phyloP scores from a whole-genome alignment of 1,284 basidiomycete genomes.

The Pterula multifida region DNA sequence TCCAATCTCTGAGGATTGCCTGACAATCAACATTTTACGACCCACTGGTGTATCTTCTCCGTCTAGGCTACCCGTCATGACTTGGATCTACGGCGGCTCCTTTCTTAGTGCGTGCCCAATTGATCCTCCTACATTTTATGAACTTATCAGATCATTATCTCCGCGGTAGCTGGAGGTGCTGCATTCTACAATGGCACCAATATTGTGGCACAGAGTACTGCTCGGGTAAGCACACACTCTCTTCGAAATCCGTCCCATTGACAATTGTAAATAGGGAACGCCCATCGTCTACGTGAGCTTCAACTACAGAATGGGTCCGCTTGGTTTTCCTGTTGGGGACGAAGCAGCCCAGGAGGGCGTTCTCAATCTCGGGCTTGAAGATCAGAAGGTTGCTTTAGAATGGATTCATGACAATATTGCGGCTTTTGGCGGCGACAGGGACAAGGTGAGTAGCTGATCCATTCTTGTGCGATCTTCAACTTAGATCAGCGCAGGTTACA shows the following conservation, averaged over 20 bases:
- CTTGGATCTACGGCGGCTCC: constrained; percentile 9
- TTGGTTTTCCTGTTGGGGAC: constrained; percentile 26
- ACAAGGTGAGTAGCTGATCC: constrained; percentile 13
- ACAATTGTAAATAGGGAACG: constrained; percentile 9
- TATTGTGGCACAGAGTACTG: constrained; percentile 9
- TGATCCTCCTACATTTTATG: neutral
- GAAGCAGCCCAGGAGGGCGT: constrained; percentile 18
- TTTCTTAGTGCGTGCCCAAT: constrained; percentile 2
- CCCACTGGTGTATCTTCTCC: constrained; percentile 9
- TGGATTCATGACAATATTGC: constrained; percentile 26
- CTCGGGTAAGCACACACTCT: constrained; percentile 6
- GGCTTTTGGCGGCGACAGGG: constrained; percentile 26
- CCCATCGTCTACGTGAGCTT: constrained; percentile 6
- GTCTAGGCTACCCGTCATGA: constrained; percentile 14
- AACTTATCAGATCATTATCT: neutral
- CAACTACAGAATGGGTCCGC: constrained; percentile 27
- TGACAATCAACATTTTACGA: constrained; percentile 14
- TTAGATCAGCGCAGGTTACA: neutral
- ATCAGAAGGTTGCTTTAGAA: constrained; percentile 21
- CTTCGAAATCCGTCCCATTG: neutral
- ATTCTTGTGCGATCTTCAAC: neutral
- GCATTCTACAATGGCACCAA: constrained; percentile 4
- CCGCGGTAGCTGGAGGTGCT: constrained; percentile 3
- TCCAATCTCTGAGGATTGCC: constrained; percentile 12
- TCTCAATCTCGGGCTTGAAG: constrained; percentile 23